Evolutionary conservation across 2,329 filamentous ascomycete genomes (phyloP), one percentile per base, ranked within the genome.

Genomic region (Proliferodiscus dingleyae): DNA sequence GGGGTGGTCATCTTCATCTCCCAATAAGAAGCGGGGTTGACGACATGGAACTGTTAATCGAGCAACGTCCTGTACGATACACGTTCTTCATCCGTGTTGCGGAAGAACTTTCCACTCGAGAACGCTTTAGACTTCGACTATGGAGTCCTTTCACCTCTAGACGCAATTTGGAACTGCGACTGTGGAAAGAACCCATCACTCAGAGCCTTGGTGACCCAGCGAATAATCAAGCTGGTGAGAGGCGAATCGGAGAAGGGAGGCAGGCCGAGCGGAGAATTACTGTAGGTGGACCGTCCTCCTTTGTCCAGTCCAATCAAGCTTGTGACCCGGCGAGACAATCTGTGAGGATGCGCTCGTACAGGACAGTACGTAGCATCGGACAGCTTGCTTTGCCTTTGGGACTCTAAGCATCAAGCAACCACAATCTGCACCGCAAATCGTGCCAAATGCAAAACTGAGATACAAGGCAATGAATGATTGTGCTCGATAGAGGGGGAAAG

Each of bases 291-390:
- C 15, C 9, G 32, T 5, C 32, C 39, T 43, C 34, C 37, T 46
- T 38, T 38, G 15, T 38, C 42, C 43, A 47, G 48, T 51, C 51
- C 49, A 45, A 46, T 44, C 49, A 48, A 53, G 51, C 51, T 30
- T 41, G 42, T 43, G 45, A 47, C 48, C 41, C 37, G 47, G 46
- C 32, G 36, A 41, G 29, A 37, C 41, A 44, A 51, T 33, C 47
- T 40, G 49, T 42, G 37, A 37, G 10, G 18, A 37, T 19, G 18
- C n/a, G 19, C 2, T 21, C 16, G 34, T 3, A 10, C n/a, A 34
- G 10, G 24, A 30, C 33, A 36, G 16, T 21, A 40, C 29, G 26
- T 34, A 21, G 37, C 37, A 38, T 45, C 34, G 16, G 39, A 37
- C 42, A 33, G 37, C 33, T 19, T 33, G 8, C 26, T 37, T 19